Evolutionary conservation across 2,329 filamentous ascomycete species (phyloP), one percentile per base, ranked within the genome.

Genomic region (Cladosporium colombiae): DNA sequence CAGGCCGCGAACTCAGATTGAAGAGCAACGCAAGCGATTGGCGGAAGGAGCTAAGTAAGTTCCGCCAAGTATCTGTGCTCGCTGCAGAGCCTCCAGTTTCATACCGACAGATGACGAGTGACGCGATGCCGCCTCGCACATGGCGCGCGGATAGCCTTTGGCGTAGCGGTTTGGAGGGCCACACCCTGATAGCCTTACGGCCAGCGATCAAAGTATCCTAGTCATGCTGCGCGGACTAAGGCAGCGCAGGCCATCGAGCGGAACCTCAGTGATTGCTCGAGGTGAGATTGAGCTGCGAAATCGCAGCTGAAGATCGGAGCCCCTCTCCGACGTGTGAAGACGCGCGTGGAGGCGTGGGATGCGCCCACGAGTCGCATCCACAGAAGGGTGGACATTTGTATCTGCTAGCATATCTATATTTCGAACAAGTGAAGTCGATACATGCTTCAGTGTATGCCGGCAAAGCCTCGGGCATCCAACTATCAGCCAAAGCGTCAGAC

Each of bases 41-140:
- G 60, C 31, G 44, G 25, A 23, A 50, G 31, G 14, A n/a, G 50
- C 11, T 18, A n/a, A 40, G 27, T 53, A 31, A 33, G 49, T 63
- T 55, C 27, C 21, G 50, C 60, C 60, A 63, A 63, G 49, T n/a
- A 29, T 63, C 60, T 25, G 60, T 63, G 60, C 50, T 7, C 35
- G 11, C 44, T 61, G 58, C 29, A 61, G 40, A 46, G n/a, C 44
- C 58, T 49, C 44, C 40, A 50, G 58, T 50, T 61, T 60, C 57
- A 60, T 10, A 37, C 23, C n/a, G 3, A 35, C 21, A 25, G 53
- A 35, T 37, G 33, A 27, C 56, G 14, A 50, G 40, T 61, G 58
- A 61, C 18, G 40, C 44, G 44, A 33, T 61, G 25, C 29, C 18
- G 5, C 18, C 18, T n/a, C 53, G 53, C 33, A 35, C 29, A 57